Conservation (phyloP, 2,329 filamentous ascomycete species). For the Lithohypha guttulata region DNA sequence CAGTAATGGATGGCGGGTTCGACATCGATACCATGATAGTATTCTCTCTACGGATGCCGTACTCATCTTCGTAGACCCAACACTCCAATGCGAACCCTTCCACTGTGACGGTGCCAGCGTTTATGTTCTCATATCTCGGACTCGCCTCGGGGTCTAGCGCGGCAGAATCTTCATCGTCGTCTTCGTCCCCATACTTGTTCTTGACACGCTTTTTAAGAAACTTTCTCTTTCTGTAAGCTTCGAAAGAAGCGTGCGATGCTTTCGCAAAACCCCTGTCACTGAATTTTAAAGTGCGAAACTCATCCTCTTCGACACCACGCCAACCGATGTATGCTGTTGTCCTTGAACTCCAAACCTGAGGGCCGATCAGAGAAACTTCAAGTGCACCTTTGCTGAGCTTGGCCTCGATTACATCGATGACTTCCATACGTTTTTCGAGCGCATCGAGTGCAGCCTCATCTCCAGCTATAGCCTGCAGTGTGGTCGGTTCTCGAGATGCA, state of each 20-base stretch:
- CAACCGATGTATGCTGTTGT: background rate
- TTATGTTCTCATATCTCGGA: conserved; percentile 12
- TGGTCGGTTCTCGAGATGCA: too few species aligned
- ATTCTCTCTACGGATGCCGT: conserved; percentile 3
- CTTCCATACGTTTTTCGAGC: background rate
- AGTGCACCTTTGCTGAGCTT: background rate
- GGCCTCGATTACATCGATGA: background rate
- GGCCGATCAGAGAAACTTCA: background rate
- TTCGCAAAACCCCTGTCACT: background rate
- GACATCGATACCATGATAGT: background rate
- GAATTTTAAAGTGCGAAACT: background rate
- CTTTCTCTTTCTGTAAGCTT: conserved; percentile 9
- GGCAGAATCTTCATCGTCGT: conserved; percentile 9
- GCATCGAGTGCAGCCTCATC: background rate
- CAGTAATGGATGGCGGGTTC: background rate
- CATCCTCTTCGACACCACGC: too few species aligned
- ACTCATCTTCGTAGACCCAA: conserved; percentile 13
- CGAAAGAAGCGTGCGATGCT: background rate
- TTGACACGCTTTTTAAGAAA: conserved; percentile 6
- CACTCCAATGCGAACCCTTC: conserved; percentile 13
- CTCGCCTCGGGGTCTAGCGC: conserved; percentile 10
- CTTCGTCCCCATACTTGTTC: background rate
- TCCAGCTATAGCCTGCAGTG: background rate
- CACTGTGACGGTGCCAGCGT: conserved; percentile 11
- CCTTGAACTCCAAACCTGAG: background rate